phyloP scores from a whole-genome alignment of 2,329 filamentous ascomycete genomes.

The Rhynchosporium secalis region DNA sequence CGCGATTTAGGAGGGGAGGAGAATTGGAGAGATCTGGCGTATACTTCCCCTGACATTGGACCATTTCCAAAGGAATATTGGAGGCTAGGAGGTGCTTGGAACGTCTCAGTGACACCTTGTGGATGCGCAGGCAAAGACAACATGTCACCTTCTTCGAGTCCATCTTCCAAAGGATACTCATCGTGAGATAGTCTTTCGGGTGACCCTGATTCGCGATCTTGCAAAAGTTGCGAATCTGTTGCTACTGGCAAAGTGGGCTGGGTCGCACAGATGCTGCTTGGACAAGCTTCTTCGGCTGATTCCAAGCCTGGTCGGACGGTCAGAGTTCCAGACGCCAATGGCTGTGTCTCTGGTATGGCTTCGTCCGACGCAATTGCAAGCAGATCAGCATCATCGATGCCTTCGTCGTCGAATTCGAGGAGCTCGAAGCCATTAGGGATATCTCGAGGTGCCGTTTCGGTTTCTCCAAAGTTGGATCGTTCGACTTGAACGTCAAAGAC shows the following conservation, averaged over 20 bases:
- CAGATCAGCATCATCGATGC: constrained; percentile 34
- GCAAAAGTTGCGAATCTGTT: background rate
- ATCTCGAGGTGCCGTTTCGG: background rate
- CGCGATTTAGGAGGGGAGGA: constrained; percentile 31
- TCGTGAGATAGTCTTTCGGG: constrained; percentile 23
- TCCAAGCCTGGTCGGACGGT: background rate
- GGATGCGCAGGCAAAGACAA: constrained; percentile 26
- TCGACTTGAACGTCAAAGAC: constrained; percentile 15
- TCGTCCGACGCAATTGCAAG: constrained; percentile 24
- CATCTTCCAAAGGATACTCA: constrained; percentile 35
- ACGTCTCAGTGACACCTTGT: constrained; percentile 25
- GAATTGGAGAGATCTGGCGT: constrained; percentile 35
- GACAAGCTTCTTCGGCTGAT: too few species aligned
- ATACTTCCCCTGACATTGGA: constrained; percentile 29
- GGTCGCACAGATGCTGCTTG: background rate
- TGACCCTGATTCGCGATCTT: background rate
- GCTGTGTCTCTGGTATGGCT: constrained; percentile 9
- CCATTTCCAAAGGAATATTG: constrained; percentile 20
- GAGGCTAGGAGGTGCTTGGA: constrained; percentile 28
- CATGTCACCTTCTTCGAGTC: constrained; percentile 32
- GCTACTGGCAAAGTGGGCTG: background rate
- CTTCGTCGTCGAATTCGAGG: constrained; percentile 32
- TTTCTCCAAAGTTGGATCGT: constrained; percentile 17
- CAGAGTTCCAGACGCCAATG: background rate
- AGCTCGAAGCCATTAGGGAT: constrained; percentile 13